Conservation (phyloP, 2,329 filamentous ascomycete species). For the Exophiala dermatitidis region DNA sequence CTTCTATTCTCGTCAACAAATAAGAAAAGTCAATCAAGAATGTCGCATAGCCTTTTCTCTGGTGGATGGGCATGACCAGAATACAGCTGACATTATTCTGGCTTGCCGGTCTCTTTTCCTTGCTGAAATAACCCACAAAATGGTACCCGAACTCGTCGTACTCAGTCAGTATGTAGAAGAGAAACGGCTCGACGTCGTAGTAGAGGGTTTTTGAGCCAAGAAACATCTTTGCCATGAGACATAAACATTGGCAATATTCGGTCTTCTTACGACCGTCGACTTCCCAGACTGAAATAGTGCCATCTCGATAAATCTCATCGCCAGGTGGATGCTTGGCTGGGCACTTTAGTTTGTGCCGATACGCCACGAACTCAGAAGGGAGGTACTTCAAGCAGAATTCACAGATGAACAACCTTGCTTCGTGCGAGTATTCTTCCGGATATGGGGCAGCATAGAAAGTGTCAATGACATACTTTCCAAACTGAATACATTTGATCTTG, state of each 20-base stretch:
- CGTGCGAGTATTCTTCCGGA: conserved; percentile 95
- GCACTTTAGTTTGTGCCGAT: conserved; percentile 96
- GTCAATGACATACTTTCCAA: conserved; percentile 95
- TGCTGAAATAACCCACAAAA: conserved; percentile 98
- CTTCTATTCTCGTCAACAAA: conserved; percentile 83
- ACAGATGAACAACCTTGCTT: conserved; percentile 95
- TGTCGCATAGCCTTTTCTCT: conserved; percentile 93
- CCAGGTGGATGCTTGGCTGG: conserved; percentile 93
- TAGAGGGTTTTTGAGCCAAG: conserved; percentile 97
- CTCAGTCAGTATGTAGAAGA: conserved; percentile 97
- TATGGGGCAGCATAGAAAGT: conserved; percentile 99
- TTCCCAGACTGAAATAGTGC: conserved; percentile 90
- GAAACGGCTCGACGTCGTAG: conserved; percentile 97
- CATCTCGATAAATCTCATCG: conserved; percentile 95
- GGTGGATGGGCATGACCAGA: conserved; percentile 88
- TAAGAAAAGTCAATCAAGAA: conserved; percentile 98
- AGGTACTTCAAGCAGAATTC: conserved; percentile 99
- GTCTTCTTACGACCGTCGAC: conserved; percentile 91
- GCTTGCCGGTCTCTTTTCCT: conserved; percentile 90
- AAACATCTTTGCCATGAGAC: conserved; percentile 90
- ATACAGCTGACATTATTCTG: conserved; percentile 98
- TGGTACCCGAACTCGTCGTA: conserved; percentile 85
- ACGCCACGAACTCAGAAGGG: conserved; percentile 97
- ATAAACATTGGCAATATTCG: conserved; percentile 94
- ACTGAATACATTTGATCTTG: conserved; percentile 98